phyloP scores from a whole-genome alignment of 148 eudicot species.

The Diospyros lotus region DNA sequence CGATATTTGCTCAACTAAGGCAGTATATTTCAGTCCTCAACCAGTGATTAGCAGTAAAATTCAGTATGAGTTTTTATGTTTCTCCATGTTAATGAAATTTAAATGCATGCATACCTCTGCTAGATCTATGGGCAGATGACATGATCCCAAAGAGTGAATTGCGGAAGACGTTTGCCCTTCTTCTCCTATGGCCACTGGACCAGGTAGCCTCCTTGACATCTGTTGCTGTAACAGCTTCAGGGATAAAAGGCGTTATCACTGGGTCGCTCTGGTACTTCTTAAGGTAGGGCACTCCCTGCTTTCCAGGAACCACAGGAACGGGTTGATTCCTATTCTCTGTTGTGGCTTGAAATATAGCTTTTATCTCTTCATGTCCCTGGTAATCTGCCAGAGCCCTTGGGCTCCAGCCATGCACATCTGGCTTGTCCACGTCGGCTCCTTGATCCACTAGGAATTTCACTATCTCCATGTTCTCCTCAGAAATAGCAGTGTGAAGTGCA shows the following conservation, averaged over 20 bases:
- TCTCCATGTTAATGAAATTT: background rate
- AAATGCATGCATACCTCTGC: slow-evolving; percentile 29
- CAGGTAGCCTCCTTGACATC: slow-evolving; percentile 19
- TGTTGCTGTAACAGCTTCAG: slow-evolving; percentile 4
- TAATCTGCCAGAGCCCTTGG: slow-evolving; percentile 60
- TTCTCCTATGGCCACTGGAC: slow-evolving; percentile 23
- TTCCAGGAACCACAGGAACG: slow-evolving; percentile 13
- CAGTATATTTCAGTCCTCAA: background rate
- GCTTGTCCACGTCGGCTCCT: slow-evolving; percentile 61
- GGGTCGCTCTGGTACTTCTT: slow-evolving; percentile 54
- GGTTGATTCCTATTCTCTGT: slow-evolving; percentile 18
- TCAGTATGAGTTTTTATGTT: too few relatives aligned
- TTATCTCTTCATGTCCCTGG: slow-evolving; percentile 66
- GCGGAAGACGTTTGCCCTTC: slow-evolving; percentile 35
- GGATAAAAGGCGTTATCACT: slow-evolving; percentile 1
- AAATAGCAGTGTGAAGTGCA: slow-evolving; percentile 67
- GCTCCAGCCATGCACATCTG: slow-evolving; percentile 62
- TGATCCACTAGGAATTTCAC: slow-evolving; percentile 54
- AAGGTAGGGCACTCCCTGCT: slow-evolving; percentile 22
- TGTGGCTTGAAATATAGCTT: slow-evolving; percentile 33
- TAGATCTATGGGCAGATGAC: slow-evolving; percentile 37
- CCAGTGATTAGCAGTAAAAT: too few relatives aligned
- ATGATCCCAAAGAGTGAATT: slow-evolving; percentile 72
- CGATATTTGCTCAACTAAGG: background rate
- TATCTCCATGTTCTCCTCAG: slow-evolving; percentile 41